Evolutionary conservation across 2,329 filamentous ascomycete genomes (phyloP).

Genomic region (Karstenula rhodostoma): DNA sequence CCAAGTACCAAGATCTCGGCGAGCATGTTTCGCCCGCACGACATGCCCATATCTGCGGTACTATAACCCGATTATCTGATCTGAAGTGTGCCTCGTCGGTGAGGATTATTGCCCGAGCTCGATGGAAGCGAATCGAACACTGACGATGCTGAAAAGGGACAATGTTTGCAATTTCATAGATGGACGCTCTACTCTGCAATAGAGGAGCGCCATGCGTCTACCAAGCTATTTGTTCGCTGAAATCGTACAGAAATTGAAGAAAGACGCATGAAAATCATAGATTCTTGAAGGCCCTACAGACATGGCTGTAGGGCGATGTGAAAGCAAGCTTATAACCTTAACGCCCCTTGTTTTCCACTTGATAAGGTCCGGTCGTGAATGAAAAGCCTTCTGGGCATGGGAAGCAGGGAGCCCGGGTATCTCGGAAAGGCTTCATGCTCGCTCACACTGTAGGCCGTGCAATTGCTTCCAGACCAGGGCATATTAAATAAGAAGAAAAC

Average conservation of each 20-base stretch:
- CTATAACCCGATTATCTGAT: neutral
- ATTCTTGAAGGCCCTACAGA: too few species aligned
- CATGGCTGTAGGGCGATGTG: too few species aligned
- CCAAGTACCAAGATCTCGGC: neutral
- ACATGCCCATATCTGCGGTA: conserved; percentile 7
- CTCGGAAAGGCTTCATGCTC: neutral
- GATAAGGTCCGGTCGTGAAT: neutral
- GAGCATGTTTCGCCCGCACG: neutral
- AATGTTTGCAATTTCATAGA: conserved; percentile 28
- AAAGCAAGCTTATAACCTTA: neutral
- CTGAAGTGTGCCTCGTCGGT: too few species aligned
- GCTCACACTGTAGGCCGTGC: neutral
- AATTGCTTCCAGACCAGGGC: neutral
- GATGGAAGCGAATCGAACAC: too few species aligned
- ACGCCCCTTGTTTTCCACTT: neutral
- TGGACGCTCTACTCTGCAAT: conserved; percentile 38
- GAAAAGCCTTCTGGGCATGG: conserved; percentile 1
- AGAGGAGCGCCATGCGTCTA: conserved; percentile 44
- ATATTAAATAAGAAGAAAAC: neutral
- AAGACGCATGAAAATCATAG: neutral
- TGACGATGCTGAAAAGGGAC: neutral
- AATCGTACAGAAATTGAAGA: neutral
- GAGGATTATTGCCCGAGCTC: too few species aligned
- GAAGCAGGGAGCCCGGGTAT: neutral
- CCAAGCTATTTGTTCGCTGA: conserved; percentile 10